Evolutionary conservation across 2,329 filamentous ascomycete species (phyloP).

Genomic region (Bipolaris gigantea): DNA sequence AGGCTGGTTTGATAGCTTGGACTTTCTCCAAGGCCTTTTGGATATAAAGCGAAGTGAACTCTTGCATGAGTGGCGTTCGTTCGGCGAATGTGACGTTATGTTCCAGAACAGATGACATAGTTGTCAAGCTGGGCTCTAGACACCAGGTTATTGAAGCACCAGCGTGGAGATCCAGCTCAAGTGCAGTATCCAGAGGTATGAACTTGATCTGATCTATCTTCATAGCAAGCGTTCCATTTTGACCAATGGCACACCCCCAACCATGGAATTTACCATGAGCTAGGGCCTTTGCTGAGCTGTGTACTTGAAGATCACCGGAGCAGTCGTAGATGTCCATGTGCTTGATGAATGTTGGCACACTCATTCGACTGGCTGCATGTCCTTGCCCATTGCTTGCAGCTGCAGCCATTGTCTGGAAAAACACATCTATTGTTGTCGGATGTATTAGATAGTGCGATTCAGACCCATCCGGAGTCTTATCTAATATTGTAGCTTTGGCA

Average conservation of each 20-base stretch:
- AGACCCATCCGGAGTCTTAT: not conserved
- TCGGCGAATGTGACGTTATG: not conserved
- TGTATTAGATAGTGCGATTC: not conserved
- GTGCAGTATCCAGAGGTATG: not conserved
- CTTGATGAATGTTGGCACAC: not conserved
- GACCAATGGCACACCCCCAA: not conserved
- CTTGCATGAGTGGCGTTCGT: not conserved
- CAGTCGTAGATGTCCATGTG: not conserved
- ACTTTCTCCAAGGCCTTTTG: not conserved
- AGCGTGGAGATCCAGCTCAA: not conserved
- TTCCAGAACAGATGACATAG: not conserved
- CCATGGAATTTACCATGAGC: not conserved
- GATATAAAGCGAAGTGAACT: not conserved
- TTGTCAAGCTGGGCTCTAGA: not conserved
- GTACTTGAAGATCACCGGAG: not conserved
- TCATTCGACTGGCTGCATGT: not conserved
- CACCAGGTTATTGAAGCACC: not conserved
- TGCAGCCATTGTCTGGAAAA: not conserved
- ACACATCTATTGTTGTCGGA: not conserved
- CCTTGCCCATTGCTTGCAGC: not conserved
- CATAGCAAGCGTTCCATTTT: not conserved
- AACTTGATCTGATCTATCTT: not conserved
- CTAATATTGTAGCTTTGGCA: not conserved
- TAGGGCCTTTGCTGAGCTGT: not conserved
- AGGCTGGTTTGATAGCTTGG: not conserved